Conservation (phyloP, 2,329 filamentous ascomycete genomes). For the Aspergillus sergii region DNA sequence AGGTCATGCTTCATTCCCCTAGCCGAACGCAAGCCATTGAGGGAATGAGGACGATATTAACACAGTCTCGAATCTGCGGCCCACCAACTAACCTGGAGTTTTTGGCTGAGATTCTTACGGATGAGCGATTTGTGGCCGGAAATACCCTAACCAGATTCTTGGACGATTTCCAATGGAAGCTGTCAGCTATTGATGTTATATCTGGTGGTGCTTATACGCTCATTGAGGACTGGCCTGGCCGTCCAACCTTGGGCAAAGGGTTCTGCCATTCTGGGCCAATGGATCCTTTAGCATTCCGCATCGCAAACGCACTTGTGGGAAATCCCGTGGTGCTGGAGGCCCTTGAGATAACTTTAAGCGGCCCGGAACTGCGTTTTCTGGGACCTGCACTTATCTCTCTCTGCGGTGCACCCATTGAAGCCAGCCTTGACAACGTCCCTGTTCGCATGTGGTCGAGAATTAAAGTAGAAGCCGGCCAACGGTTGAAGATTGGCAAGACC, state of each 20-base stretch:
- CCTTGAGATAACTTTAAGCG: slow-evolving; percentile 63
- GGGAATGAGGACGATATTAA: slow-evolving; percentile 48
- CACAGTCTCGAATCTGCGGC: slow-evolving; percentile 52
- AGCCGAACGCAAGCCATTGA: slow-evolving; percentile 47
- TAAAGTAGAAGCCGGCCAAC: slow-evolving; percentile 55
- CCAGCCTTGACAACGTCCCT: slow-evolving; percentile 51
- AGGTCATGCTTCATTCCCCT: slow-evolving; percentile 58
- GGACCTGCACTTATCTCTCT: slow-evolving; percentile 58
- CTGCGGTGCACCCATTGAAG: slow-evolving; percentile 58
- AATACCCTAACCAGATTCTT: slow-evolving; percentile 62
- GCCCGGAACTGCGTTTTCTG: slow-evolving; percentile 61
- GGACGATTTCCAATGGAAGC: slow-evolving; percentile 52
- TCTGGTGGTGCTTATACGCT: slow-evolving; percentile 60
- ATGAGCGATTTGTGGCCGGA: slow-evolving; percentile 51
- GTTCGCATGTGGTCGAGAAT: slow-evolving; percentile 60
- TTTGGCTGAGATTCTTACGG: slow-evolving; percentile 52
- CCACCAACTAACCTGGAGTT: slow-evolving; percentile 63
- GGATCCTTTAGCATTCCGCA: slow-evolving; percentile 60
- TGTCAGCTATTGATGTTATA: slow-evolving; percentile 59
- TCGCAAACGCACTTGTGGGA: slow-evolving; percentile 63
- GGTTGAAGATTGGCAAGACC: slow-evolving; percentile 58
- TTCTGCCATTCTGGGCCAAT: slow-evolving; percentile 64
- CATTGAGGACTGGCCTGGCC: slow-evolving; percentile 61
- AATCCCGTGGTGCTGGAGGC: slow-evolving; percentile 56
- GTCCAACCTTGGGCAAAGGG: slow-evolving; percentile 60